Base-by-base conservation (phyloP, 2,329 filamentous ascomycete genomes). In the Emydomyces testavorans region DNA sequence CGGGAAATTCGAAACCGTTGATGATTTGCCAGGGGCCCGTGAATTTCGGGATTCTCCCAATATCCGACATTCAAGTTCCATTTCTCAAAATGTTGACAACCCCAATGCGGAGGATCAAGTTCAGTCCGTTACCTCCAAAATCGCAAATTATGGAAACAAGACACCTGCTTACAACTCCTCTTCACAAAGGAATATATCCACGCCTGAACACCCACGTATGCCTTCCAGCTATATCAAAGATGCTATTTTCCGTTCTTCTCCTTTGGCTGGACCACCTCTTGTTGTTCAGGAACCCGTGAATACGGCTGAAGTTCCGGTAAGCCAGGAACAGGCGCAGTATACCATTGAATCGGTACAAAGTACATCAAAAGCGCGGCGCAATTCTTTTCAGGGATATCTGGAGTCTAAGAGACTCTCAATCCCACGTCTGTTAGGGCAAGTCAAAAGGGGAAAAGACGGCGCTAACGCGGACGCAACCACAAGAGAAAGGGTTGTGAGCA, bases 191-290 rank as follows among this genome's bases (percentile, higher is more conserved):
- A 26, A 42, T n/a, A 26, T 15, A 15, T 29, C 35, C 18, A 21
- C 15, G 8, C 15, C 32, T 13, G 41, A 52, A 29, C 28, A 38
- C 11, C 37, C 40, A 6, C 43, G 43, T 34, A 28, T 45, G 23
- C 6, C 43, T 16, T 42, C 47, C 15, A 49, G 28, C 13, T 54
- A 51, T 38, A 52, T 49, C 16, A 45, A 50, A 7, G 49, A 58
- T 36, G 57, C 53, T 29, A 51, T 36, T 10, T 63, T 63, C 51
- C 61, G 57, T 40, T 62, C 62, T 5, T 65, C 63, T 10, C 62
- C 62, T 18, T 56, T 65, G 23, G 54, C 62, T 6, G 54, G 54
- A 34, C 56, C 58, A 11, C 52, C 58, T 31, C 54, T 40, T 44
- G 26, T 28, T 47, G 47, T 40, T 39, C 24, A 49, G 50, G 20